Conservation (phyloP, 2,329 filamentous ascomycete genomes). For the Rhinocladiella similis region DNA sequence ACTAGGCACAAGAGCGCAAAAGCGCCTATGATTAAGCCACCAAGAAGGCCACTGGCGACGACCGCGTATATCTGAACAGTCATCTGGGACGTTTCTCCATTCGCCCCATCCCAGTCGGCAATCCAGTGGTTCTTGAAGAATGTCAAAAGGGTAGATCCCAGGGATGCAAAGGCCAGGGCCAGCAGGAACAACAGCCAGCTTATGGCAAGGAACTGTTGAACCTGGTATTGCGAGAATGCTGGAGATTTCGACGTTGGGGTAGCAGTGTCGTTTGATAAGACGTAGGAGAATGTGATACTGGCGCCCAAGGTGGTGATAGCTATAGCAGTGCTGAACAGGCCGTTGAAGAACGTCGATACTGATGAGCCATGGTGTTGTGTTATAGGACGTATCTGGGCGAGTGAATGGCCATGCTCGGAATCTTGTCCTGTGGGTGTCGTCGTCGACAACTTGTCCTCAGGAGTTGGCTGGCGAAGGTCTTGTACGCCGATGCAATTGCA, state of each 20-base stretch:
- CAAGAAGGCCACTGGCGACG: constrained; percentile 25
- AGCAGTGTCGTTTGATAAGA: constrained; percentile 26
- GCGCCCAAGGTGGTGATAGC: constrained; percentile 29
- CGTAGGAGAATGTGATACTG: constrained; percentile 31
- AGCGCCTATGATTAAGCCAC: constrained; percentile 25
- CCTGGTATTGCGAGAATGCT: constrained; percentile 16
- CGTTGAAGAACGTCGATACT: constrained; percentile 29
- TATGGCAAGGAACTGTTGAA: constrained; percentile 27
- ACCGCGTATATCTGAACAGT: constrained; percentile 29
- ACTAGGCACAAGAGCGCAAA: constrained; percentile 30
- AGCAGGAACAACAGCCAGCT: constrained; percentile 32
- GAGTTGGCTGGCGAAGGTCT: not conserved
- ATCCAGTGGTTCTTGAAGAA: constrained; percentile 31
- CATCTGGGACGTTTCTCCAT: constrained; percentile 23
- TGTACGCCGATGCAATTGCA: not conserved
- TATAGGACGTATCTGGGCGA: constrained; percentile 25
- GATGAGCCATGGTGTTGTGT: constrained; percentile 25
- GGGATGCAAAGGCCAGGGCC: constrained; percentile 27
- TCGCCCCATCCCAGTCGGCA: constrained; percentile 29
- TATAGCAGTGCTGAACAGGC: constrained; percentile 29
- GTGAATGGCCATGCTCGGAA: constrained; percentile 26
- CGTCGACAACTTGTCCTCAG: not conserved
- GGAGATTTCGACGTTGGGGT: constrained; percentile 6
- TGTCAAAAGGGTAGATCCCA: constrained; percentile 28
- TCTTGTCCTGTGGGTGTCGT: constrained; percentile 11